Percentiles rank a stretch among this genome's conserved stretches.
Evolutionary conservation across 208 protist genomes (phyloP).

Genomic region (Borovskyia barvae): DNA sequence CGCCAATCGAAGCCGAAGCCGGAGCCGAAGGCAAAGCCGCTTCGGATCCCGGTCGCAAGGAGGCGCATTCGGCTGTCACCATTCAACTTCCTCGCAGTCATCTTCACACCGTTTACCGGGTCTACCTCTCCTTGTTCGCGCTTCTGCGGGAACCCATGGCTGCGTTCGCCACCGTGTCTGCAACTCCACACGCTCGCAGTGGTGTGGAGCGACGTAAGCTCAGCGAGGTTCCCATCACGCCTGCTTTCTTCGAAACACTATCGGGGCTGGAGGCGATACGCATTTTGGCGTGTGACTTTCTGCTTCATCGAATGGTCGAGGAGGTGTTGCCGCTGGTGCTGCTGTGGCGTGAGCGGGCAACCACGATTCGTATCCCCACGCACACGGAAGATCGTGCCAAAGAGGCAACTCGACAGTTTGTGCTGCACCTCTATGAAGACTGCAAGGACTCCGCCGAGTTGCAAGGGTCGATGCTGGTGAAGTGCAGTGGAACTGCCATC

Average conservation of each 20-base stretch:
- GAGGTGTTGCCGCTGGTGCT: slow-evolving; percentile 73
- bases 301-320: slow-evolving; percentile 62
- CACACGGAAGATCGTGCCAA: slow-evolving; percentile 66
- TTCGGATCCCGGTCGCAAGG: too few species aligned
- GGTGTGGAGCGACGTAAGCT: slow-evolving; percentile 55
- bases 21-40: neutral
- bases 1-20: neutral
- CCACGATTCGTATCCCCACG: slow-evolving; percentile 65
- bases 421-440: slow-evolving; percentile 13
- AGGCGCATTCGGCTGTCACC: neutral
- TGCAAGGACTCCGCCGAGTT: slow-evolving; percentile 9
- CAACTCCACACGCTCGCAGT: slow-evolving; percentile 26
- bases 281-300: slow-evolving; percentile 59
- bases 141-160: slow-evolving; percentile 76
- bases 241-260: slow-evolving; percentile 50
- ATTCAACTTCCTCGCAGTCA: slow-evolving; percentile 72
- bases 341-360: slow-evolving; percentile 75
- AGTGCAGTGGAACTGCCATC: slow-evolving; percentile 17
- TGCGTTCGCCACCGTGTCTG: slow-evolving; percentile 25
- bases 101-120: slow-evolving; percentile 78
- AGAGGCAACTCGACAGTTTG: slow-evolving; percentile 31
- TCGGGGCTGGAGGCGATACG: slow-evolving; percentile 56
- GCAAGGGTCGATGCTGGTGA: neutral
- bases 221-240: slow-evolving; percentile 44
- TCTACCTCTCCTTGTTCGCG: slow-evolving; percentile 68